phyloP scores from a whole-genome alignment of 495 filamentous ascomycete species.

The Penicillium cinerascens region DNA sequence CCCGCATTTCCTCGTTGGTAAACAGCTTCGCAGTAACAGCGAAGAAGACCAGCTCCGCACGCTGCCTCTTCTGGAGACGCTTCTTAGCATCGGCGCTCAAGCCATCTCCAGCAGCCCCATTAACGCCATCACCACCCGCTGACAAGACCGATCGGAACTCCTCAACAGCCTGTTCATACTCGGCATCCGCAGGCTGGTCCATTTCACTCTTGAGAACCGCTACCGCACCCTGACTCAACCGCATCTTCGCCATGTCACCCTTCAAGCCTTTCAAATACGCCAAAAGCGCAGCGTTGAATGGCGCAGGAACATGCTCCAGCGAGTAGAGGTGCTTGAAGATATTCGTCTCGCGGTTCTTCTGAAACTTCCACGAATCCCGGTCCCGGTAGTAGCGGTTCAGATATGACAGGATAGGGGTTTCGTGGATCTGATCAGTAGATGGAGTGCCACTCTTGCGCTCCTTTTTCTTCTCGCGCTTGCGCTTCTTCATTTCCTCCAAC shows the following conservation, averaged over 20 bases:
- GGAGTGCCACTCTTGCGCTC: conserved; percentile 18
- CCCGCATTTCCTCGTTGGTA: conserved; percentile 12
- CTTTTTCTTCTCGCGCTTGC: conserved; percentile 37
- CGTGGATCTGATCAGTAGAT: conserved; percentile 20
- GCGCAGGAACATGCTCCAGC: conserved; percentile 58
- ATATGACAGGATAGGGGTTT: conserved; percentile 67
- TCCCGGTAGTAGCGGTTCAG: conserved; percentile 65
- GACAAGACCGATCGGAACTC: conserved; percentile 34
- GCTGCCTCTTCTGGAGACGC: conserved; percentile 40
- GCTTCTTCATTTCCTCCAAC: conserved; percentile 26
- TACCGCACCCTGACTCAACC: conserved; percentile 59
- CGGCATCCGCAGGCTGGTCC: conserved; percentile 25
- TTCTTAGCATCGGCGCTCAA: conserved; percentile 39
- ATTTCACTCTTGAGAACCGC: conserved; percentile 48
- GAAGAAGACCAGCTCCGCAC: conserved; percentile 46
- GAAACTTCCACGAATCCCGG: conserved; percentile 80
- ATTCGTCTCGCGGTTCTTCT: conserved; percentile 80
- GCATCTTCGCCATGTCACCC: conserved; percentile 56
- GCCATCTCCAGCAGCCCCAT: conserved; percentile 32
- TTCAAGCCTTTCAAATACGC: conserved; percentile 69
- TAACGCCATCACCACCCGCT: conserved; percentile 26
- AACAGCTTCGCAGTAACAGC: conserved; percentile 36
- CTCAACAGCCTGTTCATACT: conserved; percentile 56
- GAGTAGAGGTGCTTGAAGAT: conserved; percentile 80
- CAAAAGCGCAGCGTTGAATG: conserved; percentile 60